Base-by-base conservation (phyloP, 768 basidiomycete species). In the Leccinum subgranulosum region DNA sequence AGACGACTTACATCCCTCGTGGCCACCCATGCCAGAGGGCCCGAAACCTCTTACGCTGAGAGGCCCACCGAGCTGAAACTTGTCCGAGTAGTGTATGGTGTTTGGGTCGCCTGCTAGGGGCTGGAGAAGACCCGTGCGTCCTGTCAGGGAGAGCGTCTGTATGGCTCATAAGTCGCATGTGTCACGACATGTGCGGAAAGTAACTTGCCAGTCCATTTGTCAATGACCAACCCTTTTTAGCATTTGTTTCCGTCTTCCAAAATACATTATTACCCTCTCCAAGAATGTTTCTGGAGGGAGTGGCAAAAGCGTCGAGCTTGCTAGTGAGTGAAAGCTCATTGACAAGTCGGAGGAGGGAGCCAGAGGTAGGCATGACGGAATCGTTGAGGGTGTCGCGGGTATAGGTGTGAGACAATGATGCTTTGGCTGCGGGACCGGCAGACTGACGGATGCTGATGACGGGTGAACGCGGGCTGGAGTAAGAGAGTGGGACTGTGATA, bases 21-120 rank as follows among this genome's bases (percentile, higher is more conserved):
- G 80, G 0, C 89, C 87, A 5, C 94, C 94, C 75, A 97, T 77
- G 4, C 85, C 78, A 66, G 90, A 92, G 6, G 79, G 76, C 46
- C 80, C 80, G 74, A 96, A 95, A 51, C 84, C 82, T 6, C 97
- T 79, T 0, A 98, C 79, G 53, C 85, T 92, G 7, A 87, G 83
- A 0, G 97, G 94, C 0, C 97, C 97, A 25, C 97, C 97, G 0
- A 98, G 80, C 62, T 96, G 94, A 71, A 94, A 94, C 6, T 94
- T 84, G 73, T 99, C 97, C 1, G 85, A 80, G 64, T 92, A 88
- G 23, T 85, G 79, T 11, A 62, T 9, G 5, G 59, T 61, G 7
- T 53, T 55, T 10, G 82, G 79, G 12, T 77, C 72, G 11, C 77
- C 73, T 11, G 76, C 74, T 7, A 96, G 70, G 49, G 86, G 82